Evolutionary conservation across 2,329 filamentous ascomycete species (phyloP), one percentile per base, ranked within the genome.

Genomic region (Helicocarpus griseus): DNA sequence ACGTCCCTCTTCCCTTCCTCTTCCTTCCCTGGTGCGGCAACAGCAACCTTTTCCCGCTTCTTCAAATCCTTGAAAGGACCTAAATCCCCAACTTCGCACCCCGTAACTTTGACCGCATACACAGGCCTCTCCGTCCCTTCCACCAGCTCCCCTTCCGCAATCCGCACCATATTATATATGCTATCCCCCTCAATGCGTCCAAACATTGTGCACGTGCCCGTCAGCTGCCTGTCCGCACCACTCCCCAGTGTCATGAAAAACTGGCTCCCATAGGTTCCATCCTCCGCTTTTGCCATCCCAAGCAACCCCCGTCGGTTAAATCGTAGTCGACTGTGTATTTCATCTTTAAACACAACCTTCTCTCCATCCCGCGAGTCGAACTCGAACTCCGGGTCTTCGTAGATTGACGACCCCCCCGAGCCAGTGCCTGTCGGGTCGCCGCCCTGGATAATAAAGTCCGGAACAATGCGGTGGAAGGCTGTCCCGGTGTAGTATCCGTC

Each of bases 401-500:
- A 94, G 60, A 95, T 95, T 29, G 85, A 90, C 65, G 94, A 88
- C 43, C 93, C 93, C 51, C 93, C 93, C 61, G 88, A 84, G 11
- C 91, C 91, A 0, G 89, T 95, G 22, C 89, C 89, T 0, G 89
- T 95, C 0, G 93, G 91, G 62, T 98, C 93, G 51, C 93, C 93
- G 28, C 91, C 93, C 65, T 98, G 93, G 9, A 97, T 74, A 56
- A 98, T 87, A 69, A 98, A 98, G 48, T 86, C 87, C 0, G 90
- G 88, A 0, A 95, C 84, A 5, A 97, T 77, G 22, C 93, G 87
- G 72, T 98, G 93, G 72, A 98, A 98, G 56, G 93, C 84, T 0
- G 90, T 96, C 64, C 85, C 83, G 61, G 89, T 85, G 74, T 97
- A 98, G 75, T 97, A 97, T 60, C 89, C 89, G 66, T 98, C 90